Conservation (phyloP, 1,284 basidiomycete genomes). For the Sanghuangporus baumii region DNA sequence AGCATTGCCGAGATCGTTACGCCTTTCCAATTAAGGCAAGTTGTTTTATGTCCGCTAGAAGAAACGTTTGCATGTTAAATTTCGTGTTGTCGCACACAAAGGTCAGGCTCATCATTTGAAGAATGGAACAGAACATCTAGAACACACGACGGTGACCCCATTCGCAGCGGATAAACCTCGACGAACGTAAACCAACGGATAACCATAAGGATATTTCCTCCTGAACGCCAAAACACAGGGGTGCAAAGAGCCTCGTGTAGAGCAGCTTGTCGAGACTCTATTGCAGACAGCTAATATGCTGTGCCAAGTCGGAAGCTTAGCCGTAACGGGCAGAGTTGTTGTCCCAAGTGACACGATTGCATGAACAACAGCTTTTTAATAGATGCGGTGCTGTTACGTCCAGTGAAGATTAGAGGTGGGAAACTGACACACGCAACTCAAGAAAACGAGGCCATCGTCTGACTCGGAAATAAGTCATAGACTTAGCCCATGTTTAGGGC, state of each 20-base stretch:
- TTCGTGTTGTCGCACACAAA: background rate
- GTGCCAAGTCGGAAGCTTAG: background rate
- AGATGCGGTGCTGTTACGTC: background rate
- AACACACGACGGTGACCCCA: background rate
- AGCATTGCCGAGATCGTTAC: background rate
- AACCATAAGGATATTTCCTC: background rate
- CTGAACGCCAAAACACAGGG: background rate
- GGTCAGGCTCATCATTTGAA: background rate
- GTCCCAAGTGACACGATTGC: background rate
- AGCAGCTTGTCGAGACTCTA: background rate
- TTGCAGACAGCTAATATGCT: background rate
- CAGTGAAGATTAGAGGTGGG: no score
- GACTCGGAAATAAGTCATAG: no score
- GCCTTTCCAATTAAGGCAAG: background rate
- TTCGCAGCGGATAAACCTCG: background rate
- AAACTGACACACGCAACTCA: no score
- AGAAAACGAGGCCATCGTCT: no score
- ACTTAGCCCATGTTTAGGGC: no score
- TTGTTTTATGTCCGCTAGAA: background rate
- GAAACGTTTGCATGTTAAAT: background rate
- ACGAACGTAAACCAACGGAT: background rate
- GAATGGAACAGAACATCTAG: background rate
- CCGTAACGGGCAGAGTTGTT: background rate
- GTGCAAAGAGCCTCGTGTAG: background rate
- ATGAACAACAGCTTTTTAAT: background rate